These are phyloP conservation scores for Lachancea sp. DNA, from an alignment of 805 yeast species.

Conservation along the genomic window DNA sequence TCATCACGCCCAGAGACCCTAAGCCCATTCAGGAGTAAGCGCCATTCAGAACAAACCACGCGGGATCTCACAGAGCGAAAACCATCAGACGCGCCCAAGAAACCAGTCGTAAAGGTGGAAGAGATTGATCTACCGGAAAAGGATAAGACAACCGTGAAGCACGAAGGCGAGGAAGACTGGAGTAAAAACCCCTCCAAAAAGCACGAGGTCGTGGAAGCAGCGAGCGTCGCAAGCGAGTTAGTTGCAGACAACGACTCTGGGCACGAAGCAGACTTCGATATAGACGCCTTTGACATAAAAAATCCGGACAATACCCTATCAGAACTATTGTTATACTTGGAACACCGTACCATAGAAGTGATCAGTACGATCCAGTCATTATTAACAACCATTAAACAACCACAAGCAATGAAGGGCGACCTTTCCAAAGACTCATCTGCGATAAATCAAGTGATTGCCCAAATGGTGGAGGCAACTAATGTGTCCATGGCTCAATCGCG, in stretches of 20 bases:
- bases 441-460: slow-evolving; percentile 71
- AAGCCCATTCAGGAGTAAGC: too few species aligned
- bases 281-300: slow-evolving; percentile 70
- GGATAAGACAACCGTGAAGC: not conserved
- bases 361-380: slow-evolving; percentile 83
- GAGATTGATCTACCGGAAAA: not conserved
- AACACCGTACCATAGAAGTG: slow-evolving; percentile 89
- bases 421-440: slow-evolving; percentile 66
- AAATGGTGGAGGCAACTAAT: slow-evolving; percentile 86
- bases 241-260: slow-evolving; percentile 8
- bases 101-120: not conserved
- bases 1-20: too few species aligned
- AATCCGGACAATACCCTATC: slow-evolving; percentile 86
- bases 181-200: not conserved
- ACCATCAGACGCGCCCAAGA: not conserved
- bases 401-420: slow-evolving; percentile 68
- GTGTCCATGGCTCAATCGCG: slow-evolving; percentile 84
- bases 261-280: slow-evolving; percentile 44
- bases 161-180: slow-evolving; percentile 8
- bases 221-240: not conserved
- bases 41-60: too few species aligned
- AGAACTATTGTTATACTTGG: slow-evolving; percentile 76
- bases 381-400: slow-evolving; percentile 67
- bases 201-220: not conserved
- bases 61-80: too few species aligned